phyloP scores from a whole-genome alignment of 441 rosid genomes.

The Jatropha podagrica region DNA sequence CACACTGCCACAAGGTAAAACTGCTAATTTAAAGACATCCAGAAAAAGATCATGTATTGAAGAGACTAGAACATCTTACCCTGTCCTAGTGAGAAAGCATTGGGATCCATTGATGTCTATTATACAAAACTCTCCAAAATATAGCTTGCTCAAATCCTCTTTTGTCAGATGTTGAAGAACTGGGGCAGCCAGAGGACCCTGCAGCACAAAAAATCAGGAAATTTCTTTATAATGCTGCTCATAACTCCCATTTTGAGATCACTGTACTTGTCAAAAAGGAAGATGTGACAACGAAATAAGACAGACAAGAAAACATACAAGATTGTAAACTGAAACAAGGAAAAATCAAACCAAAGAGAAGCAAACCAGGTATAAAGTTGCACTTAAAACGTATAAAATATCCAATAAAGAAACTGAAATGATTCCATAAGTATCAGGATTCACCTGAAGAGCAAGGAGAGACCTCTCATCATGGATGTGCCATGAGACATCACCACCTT shows the following conservation, averaged over 20 bases:
- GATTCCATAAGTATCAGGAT: slow-evolving; percentile 5
- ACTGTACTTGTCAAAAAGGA: neutral
- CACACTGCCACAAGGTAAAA: neutral
- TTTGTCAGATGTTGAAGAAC: slow-evolving; percentile 86
- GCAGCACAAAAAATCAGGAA: slow-evolving; percentile 20
- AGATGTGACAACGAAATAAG: neutral
- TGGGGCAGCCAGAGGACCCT: slow-evolving; percentile 96
- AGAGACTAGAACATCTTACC: slow-evolving; percentile 42
- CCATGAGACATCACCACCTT: slow-evolving; percentile 95
- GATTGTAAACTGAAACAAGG: neutral
- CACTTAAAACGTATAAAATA: neutral
- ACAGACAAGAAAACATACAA: neutral
- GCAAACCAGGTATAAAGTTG: neutral
- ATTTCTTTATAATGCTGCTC: slow-evolving; percentile 1
- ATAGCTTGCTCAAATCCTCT: slow-evolving; percentile 83
- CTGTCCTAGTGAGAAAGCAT: slow-evolving; percentile 91
- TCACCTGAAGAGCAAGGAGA: slow-evolving; percentile 94
- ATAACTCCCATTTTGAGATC: neutral
- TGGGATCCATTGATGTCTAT: slow-evolving; percentile 71
- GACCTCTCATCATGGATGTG: slow-evolving; percentile 98
- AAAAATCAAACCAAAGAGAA: neutral
- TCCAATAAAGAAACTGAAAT: neutral
- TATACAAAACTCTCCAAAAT: slow-evolving; percentile 83
- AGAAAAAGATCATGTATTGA: neutral
- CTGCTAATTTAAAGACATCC: slow-evolving; percentile 1